These are phyloP conservation scores for Suillus paluster DNA, from an alignment of 768 basidiomycete species.

Conservation along the genomic window DNA sequence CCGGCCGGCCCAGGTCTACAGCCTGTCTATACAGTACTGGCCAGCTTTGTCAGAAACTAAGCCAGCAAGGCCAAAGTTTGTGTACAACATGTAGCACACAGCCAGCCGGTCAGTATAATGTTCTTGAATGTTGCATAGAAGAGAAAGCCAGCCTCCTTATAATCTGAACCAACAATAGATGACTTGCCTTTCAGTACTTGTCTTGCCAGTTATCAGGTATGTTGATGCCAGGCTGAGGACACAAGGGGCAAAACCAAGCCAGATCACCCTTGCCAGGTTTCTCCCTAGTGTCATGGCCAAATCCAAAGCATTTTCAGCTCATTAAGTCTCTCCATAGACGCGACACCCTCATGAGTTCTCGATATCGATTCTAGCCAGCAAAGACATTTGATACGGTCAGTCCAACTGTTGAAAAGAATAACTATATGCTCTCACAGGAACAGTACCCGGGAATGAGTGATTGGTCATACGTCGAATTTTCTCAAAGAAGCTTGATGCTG, in stretches of 20 bases:
- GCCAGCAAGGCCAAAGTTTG: too few relatives aligned
- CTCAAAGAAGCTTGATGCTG: conserved; percentile 2
- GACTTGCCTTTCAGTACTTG: conserved; percentile 9
- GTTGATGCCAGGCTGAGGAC: conserved; percentile 32
- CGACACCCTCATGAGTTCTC: conserved; percentile 15
- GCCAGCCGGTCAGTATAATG: background rate
- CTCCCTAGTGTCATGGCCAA: conserved; percentile 13
- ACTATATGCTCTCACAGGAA: too few relatives aligned
- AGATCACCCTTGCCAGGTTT: conserved; percentile 10
- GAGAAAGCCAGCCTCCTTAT: background rate
- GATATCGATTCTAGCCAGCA: conserved; percentile 14
- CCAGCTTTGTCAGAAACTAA: too few relatives aligned
- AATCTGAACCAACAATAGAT: background rate
- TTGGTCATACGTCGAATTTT: too few relatives aligned
- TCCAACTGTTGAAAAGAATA: too few relatives aligned
- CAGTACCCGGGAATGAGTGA: too few relatives aligned
- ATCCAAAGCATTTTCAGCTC: conserved; percentile 9
- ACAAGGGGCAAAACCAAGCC: conserved; percentile 31
- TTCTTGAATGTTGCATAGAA: too few relatives aligned
- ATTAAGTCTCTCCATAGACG: conserved; percentile 11
- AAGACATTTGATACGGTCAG: too few relatives aligned
- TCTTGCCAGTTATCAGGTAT: conserved; percentile 24
- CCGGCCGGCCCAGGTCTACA: too few relatives aligned
- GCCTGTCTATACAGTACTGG: too few relatives aligned
- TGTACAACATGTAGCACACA: too few relatives aligned